These are phyloP conservation scores for Nitzschia inconspicua DNA, from an alignment of 108 stramenopile species.

Conservation along the genomic window DNA sequence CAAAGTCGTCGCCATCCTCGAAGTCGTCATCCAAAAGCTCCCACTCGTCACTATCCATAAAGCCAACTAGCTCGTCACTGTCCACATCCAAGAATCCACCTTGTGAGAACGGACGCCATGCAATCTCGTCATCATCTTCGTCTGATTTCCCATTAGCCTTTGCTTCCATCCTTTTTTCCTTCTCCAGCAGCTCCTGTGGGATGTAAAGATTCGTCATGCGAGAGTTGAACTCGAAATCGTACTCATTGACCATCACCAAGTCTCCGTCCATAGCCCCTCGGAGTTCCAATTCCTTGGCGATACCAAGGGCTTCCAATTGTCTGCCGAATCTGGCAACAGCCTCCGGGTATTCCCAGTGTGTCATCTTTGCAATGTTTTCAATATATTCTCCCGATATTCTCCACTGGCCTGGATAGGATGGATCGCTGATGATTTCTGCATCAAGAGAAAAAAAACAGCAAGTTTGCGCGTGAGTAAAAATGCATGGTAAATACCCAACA, in stretches of 20 bases:
- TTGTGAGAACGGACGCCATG: slow-evolving; percentile 69
- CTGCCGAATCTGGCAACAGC: slow-evolving; percentile 89
- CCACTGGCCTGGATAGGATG: slow-evolving; percentile 90
- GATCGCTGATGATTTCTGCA: slow-evolving; percentile 78
- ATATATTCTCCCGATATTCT: slow-evolving; percentile 77
- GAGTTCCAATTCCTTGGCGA: slow-evolving; percentile 59
- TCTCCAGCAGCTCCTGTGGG: slow-evolving; percentile 79
- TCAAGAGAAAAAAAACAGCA: background rate
- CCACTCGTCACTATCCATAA: slow-evolving; percentile 78
- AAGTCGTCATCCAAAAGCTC: slow-evolving; percentile 63
- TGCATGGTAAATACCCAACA: background rate
- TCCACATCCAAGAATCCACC: slow-evolving; percentile 86
- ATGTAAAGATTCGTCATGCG: slow-evolving; percentile 80
- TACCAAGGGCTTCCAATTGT: slow-evolving; percentile 82
- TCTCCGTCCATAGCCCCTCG: slow-evolving; percentile 86
- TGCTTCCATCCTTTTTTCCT: slow-evolving; percentile 48
- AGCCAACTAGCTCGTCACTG: slow-evolving; percentile 74
- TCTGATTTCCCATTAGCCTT: slow-evolving; percentile 24
- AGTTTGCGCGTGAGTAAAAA: background rate
- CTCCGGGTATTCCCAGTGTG: slow-evolving; percentile 93
- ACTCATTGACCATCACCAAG: slow-evolving; percentile 87
- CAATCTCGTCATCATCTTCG: slow-evolving; percentile 41
- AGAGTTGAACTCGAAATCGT: slow-evolving; percentile 87
- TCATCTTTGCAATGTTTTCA: slow-evolving; percentile 90
- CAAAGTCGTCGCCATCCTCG: slow-evolving; percentile 37